These are phyloP conservation scores for Colletotrichum abscissum DNA, from an alignment of 2,329 filamentous ascomycete species.

Conservation along the genomic window DNA sequence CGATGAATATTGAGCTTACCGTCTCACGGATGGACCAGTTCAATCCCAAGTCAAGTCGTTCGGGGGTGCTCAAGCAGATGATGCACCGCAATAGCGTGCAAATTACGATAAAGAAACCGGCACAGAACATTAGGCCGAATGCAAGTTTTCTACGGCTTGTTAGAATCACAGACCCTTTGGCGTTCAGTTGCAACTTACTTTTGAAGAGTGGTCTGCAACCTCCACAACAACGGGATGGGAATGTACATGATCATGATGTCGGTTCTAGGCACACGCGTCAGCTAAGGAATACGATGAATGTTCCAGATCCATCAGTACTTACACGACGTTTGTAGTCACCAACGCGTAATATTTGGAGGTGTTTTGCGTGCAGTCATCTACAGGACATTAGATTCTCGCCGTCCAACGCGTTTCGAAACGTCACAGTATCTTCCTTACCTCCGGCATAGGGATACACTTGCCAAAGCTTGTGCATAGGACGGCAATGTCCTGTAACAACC, in stretches of 20 bases:
- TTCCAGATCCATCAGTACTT: background rate
- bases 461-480: slow-evolving; percentile 22
- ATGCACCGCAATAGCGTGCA: slow-evolving; percentile 35
- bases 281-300: too few species aligned
- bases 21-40: slow-evolving; percentile 37
- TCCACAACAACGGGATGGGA: slow-evolving; percentile 27
- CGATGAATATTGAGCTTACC: background rate
- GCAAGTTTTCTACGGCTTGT: slow-evolving; percentile 25
- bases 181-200: background rate
- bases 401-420: too few species aligned
- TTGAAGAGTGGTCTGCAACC: slow-evolving; percentile 23
- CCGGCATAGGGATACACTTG: slow-evolving; percentile 27
- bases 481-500: slow-evolving; percentile 24
- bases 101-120: slow-evolving; percentile 36
- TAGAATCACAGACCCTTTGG: background rate
- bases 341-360: slow-evolving; percentile 29
- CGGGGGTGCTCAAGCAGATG: slow-evolving; percentile 24
- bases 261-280: background rate
- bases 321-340: slow-evolving; percentile 24
- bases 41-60: slow-evolving; percentile 23
- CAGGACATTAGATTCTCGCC: background rate
- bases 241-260: slow-evolving; percentile 31
- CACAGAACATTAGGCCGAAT: slow-evolving; percentile 35
- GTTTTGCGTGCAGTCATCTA: slow-evolving; percentile 30
- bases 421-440: background rate